Evolutionary conservation across 495 filamentous ascomycete genomes (phyloP).

Genomic region (Schizothecium vesticola): DNA sequence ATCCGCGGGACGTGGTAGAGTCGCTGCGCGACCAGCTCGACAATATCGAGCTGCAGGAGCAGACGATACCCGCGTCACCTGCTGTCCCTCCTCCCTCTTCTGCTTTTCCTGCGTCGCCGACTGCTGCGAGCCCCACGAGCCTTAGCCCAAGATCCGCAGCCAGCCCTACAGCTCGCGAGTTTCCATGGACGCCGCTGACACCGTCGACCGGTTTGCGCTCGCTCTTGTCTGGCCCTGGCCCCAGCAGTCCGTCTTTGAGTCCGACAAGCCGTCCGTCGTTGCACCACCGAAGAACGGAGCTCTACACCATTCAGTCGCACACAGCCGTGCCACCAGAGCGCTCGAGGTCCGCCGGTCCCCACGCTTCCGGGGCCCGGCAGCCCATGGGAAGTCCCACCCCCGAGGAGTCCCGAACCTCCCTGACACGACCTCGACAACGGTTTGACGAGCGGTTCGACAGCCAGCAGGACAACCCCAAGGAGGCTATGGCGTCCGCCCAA

Average conservation of each 20-base stretch:
- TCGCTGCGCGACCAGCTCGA: conserved; percentile 20
- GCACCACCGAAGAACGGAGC: conserved; percentile 9
- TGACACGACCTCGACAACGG: conserved; percentile 24
- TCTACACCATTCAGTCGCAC: conserved; percentile 30
- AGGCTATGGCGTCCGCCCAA: conserved; percentile 10
- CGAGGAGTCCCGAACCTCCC: conserved; percentile 16
- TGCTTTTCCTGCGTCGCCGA: background rate
- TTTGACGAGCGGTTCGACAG: conserved; percentile 28
- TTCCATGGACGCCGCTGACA: conserved; percentile 7
- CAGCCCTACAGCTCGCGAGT: background rate
- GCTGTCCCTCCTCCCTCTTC: background rate
- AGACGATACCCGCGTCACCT: conserved; percentile 1
- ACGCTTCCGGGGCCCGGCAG: background rate
- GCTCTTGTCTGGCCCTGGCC: conserved; percentile 1
- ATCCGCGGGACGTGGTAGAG: conserved; percentile 9
- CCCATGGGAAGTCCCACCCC: background rate
- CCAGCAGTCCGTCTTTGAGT: background rate
- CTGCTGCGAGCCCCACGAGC: background rate
- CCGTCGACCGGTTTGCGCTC: conserved; percentile 1
- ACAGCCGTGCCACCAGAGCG: background rate
- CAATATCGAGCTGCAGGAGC: conserved; percentile 23
- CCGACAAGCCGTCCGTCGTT: conserved; percentile 1
- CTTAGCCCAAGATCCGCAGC: background rate
- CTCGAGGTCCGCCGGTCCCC: background rate
- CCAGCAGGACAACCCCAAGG: conserved; percentile 15